Base-by-base conservation (phyloP, 352 stramenopile species). In the Globisporangium middletonii region DNA sequence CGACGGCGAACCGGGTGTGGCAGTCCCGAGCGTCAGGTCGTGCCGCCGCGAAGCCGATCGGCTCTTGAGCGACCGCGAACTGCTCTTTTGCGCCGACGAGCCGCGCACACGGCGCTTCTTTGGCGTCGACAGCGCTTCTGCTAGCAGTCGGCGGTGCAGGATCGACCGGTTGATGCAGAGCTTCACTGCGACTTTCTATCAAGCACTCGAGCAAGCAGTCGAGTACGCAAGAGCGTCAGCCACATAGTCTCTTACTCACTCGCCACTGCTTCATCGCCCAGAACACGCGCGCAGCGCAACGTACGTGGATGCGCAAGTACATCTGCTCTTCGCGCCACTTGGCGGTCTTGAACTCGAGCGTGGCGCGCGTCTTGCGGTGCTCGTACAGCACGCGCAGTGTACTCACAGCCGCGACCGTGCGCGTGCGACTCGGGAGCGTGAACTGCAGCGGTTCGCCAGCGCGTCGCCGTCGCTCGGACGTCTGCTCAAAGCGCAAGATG, bases 401-500 rank as follows among this genome's bases (percentile, higher is more conserved):
- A 23, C 53, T 75, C 49, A 38, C 64, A 9, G 47, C 41, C 13
- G 65, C 30, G 9, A 64, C 46, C 48, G 63, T 23, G 5, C 55
- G 30, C 1, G 55, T 64, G 23, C 76, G 71, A 56, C 27, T 71
- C n/a, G 67, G 70, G 8, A 83, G 43, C 7, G 70, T 78, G 19
- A 79, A 73, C 47, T 81, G 72, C 28, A 83, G 64, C 4, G 72
- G 59, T 2, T 76, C 33, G 0, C 71, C 77, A 7, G 55, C 63
- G 23, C 54, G 64, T 4, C 68, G 63, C 18, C 66, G 59, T 50
- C 68, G 56, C 41, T 83, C 72, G 30, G 72, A 80, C 15, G 75
- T 80, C 2, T 54, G 57, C 51, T 88, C 75, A 59, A 88, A 88
- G 27, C 44, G 65, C 11, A 82, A 63, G 46, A 81, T 83, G 35